phyloP scores from a whole-genome alignment of 2,329 filamentous ascomycete species.

The Pseudopyricularia cyperi region DNA sequence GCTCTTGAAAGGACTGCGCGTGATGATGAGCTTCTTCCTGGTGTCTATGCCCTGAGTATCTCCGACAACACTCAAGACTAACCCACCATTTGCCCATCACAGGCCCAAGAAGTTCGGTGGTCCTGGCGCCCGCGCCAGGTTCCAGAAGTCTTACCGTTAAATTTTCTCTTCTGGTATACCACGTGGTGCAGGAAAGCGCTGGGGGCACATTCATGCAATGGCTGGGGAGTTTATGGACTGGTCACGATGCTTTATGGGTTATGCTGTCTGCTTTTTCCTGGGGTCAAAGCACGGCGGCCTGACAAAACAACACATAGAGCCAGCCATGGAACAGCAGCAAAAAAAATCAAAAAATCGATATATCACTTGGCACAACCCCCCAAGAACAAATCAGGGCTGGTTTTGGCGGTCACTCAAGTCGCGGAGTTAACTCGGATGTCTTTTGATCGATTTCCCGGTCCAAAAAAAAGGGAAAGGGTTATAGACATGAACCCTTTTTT shows the following conservation, averaged over 20 bases:
- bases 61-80: not conserved
- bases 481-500: slow-evolving; percentile 15
- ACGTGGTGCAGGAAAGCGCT: not conserved
- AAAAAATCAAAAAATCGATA: no score
- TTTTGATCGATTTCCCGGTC: not conserved
- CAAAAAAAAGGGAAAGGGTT: slow-evolving; percentile 9
- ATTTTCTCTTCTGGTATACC: not conserved
- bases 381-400: no score
- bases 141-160: slow-evolving; percentile 99
- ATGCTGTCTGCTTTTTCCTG: slow-evolving; percentile 2
- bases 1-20: not conserved
- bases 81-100: not conserved
- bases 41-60: not conserved
- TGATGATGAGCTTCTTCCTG: not conserved
- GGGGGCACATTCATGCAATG: not conserved
- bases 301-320: not conserved
- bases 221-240: slow-evolving; percentile 12
- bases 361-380: not conserved
- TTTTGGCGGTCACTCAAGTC: slow-evolving; percentile 7
- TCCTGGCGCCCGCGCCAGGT: slow-evolving; percentile 87
- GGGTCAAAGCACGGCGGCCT: slow-evolving; percentile 3
- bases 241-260: slow-evolving; percentile 12
- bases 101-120: slow-evolving; percentile 87
- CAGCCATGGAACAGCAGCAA: slow-evolving; percentile 6
- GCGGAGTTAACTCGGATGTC: slow-evolving; percentile 16